A percentile compares a stretch with the other conserved stretches of the same genome.
Conservation (phyloP, 1,284 basidiomycete genomes). For the Ceraceosorus bombacis region DNA sequence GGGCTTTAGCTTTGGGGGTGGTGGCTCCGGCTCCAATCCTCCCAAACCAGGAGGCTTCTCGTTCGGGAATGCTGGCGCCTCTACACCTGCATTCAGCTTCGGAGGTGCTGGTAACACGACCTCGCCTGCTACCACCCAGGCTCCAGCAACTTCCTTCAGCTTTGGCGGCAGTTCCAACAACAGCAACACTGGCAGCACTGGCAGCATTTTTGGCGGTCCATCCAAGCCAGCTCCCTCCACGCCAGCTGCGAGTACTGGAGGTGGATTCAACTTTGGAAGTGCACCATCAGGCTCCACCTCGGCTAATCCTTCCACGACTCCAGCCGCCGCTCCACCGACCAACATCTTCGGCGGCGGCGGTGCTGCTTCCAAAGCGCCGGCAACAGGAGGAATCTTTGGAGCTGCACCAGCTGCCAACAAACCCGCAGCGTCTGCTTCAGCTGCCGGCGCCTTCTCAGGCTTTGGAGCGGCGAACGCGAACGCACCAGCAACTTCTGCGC, state of each 20-base stretch:
- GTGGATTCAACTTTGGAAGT: background rate
- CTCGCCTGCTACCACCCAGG: too few relatives aligned
- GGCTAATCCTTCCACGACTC: background rate
- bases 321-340: constrained; percentile 8
- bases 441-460: constrained; percentile 6
- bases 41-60: too few relatives aligned
- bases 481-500: background rate
- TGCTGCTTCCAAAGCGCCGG: constrained; percentile 4
- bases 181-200: background rate
- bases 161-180: background rate
- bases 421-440: constrained; percentile 1
- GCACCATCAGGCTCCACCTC: background rate
- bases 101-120: too few relatives aligned
- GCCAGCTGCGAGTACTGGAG: background rate
- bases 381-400: constrained; percentile 1
- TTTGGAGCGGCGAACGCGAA: background rate
- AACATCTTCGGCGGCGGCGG: constrained; percentile 8
- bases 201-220: background rate
- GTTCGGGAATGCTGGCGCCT: too few relatives aligned
- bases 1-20: too few relatives aligned
- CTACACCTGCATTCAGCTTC: too few relatives aligned
- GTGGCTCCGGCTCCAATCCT: too few relatives aligned
- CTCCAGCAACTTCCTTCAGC: background rate
- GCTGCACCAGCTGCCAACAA: background rate
- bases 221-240: too few relatives aligned